A percentile compares a stretch with the other conserved stretches of the same genome.
Evolutionary conservation across 2,329 filamentous ascomycete species (phyloP).

Genomic region (Aspergillus costaricaensis): DNA sequence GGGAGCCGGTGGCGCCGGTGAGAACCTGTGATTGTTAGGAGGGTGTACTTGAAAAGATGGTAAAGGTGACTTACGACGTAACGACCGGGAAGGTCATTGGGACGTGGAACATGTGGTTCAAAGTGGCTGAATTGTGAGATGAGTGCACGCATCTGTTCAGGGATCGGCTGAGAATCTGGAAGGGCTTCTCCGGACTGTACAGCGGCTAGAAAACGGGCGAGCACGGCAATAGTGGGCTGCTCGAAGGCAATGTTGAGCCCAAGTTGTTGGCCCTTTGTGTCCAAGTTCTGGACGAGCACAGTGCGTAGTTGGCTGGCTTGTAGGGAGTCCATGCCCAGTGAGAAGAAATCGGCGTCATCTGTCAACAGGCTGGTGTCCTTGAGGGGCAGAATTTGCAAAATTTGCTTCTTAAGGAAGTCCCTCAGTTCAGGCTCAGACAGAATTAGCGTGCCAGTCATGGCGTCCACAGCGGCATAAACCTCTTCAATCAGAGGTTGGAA

Average conservation of each 20-base stretch:
- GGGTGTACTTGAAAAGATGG: not conserved
- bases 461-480: slow-evolving; percentile 40
- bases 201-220: slow-evolving; percentile 49
- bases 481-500: slow-evolving; percentile 51
- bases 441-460: slow-evolving; percentile 24
- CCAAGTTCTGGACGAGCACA: slow-evolving; percentile 52
- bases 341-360: slow-evolving; percentile 59
- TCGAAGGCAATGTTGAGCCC: slow-evolving; percentile 63
- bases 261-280: slow-evolving; percentile 52
- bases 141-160: slow-evolving; percentile 50
- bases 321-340: slow-evolving; percentile 59
- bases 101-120: slow-evolving; percentile 26
- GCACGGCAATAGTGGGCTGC: slow-evolving; percentile 50
- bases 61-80: slow-evolving; percentile 25
- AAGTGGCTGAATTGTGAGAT: slow-evolving; percentile 49
- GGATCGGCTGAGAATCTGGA: slow-evolving; percentile 34
- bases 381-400: slow-evolving; percentile 28
- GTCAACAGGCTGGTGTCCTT: slow-evolving; percentile 22
- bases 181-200: slow-evolving; percentile 41
- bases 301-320: slow-evolving; percentile 59
- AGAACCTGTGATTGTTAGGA: slow-evolving; percentile 42
- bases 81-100: slow-evolving; percentile 21
- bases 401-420: slow-evolving; percentile 36
- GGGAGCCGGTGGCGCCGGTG: slow-evolving; percentile 66
- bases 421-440: slow-evolving; percentile 34